These are phyloP conservation scores for Nothopassalora personata DNA, from an alignment of 2,329 filamentous ascomycete species.

Conservation along the genomic window DNA sequence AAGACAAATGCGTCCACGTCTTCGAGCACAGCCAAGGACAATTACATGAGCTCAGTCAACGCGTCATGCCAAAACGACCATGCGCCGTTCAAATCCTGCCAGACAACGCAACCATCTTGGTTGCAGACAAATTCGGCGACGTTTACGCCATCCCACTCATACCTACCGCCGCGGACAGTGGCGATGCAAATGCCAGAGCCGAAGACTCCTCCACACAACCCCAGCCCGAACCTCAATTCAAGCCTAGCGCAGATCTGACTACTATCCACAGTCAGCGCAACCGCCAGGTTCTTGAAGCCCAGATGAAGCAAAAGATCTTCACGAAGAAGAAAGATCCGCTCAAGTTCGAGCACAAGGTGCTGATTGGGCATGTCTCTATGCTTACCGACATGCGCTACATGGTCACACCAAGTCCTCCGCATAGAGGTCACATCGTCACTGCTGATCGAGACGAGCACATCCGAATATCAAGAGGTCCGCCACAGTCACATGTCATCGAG, in stretches of 20 bases:
- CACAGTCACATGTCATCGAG: slow-evolving; percentile 85
- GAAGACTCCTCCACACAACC: slow-evolving; percentile 1
- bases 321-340: slow-evolving; percentile 42
- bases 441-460: slow-evolving; percentile 77
- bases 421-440: slow-evolving; percentile 59
- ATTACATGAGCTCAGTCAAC: slow-evolving; percentile 64
- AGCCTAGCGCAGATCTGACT: slow-evolving; percentile 51
- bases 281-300: slow-evolving; percentile 52
- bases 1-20: slow-evolving; percentile 86
- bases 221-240: slow-evolving; percentile 32
- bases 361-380: slow-evolving; percentile 93
- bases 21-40: slow-evolving; percentile 62
- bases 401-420: slow-evolving; percentile 39
- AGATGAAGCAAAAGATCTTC: slow-evolving; percentile 44
- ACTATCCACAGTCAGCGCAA: slow-evolving; percentile 62
- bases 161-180: slow-evolving; percentile 31
- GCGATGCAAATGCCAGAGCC: slow-evolving; percentile 22
- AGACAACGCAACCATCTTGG: slow-evolving; percentile 67
- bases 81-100: slow-evolving; percentile 67
- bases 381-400: slow-evolving; percentile 67
- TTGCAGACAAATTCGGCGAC: slow-evolving; percentile 94
- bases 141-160: slow-evolving; percentile 82
- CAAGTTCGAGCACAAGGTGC: slow-evolving; percentile 66
- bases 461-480: slow-evolving; percentile 72
- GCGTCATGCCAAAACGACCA: slow-evolving; percentile 86